A percentile compares a stretch with the other conserved stretches of the same genome.
Conservation (phyloP, 352 stramenopile species). For the Globisporangium paddicum region DNA sequence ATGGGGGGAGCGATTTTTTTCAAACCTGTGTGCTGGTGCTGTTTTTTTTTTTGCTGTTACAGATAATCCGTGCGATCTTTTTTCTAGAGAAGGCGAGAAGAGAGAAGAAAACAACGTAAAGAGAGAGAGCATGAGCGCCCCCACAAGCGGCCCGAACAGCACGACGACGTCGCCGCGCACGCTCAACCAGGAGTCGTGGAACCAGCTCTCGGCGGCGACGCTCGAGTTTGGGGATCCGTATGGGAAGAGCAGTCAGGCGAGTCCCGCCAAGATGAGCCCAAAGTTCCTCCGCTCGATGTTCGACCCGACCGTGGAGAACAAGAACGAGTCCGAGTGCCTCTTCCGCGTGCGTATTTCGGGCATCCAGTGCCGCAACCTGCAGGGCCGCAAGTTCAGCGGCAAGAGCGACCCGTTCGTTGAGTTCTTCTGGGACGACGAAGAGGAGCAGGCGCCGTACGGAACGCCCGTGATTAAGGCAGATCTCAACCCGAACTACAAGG, state of each 20-base stretch:
- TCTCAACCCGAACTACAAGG: conserved; percentile 88
- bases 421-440: conserved; percentile 81
- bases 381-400: conserved; percentile 70
- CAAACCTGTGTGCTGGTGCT: neutral
- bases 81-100: neutral
- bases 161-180: conserved; percentile 35
- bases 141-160: conserved; percentile 29
- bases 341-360: conserved; percentile 83
- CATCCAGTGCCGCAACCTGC: conserved; percentile 87
- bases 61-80: conserved; percentile 4
- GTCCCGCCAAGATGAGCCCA: conserved; percentile 37
- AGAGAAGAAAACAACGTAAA: neutral
- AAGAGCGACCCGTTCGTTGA: conserved; percentile 87
- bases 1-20: no score
- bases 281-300: conserved; percentile 70
- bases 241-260: conserved; percentile 25
- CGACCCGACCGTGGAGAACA: conserved; percentile 47
- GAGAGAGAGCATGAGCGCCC: neutral
- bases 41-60: neutral
- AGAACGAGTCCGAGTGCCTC: conserved; percentile 60
- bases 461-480: conserved; percentile 84
- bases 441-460: conserved; percentile 62
- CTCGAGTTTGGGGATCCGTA: conserved; percentile 74
- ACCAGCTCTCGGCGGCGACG: conserved; percentile 70
- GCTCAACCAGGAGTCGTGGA: conserved; percentile 58